Evolutionary conservation across 2,329 filamentous ascomycete genomes (phyloP), one percentile per base, ranked within the genome.

Genomic region (Thelonectria olida): DNA sequence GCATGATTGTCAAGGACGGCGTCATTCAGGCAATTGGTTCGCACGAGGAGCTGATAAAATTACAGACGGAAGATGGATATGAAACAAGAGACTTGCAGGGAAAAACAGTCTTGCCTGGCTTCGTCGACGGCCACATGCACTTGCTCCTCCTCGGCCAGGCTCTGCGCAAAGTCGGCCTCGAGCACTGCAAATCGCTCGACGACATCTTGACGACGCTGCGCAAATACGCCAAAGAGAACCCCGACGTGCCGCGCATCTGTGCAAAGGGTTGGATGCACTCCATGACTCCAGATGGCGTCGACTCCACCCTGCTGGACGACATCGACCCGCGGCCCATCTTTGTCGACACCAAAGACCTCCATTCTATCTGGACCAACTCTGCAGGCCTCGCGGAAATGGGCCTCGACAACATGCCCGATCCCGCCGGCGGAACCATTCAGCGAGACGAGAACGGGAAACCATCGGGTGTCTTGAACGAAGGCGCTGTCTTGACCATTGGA

Each of bases 111-210:
- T 75, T 87, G 2, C 85, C 85, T 0, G 81, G 84, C 13, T 87
- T 88, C 73, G 81, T 87, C 38, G 85, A 88, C 60, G 84, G 83
- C 6, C 85, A 88, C 62, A 80, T 86, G 73, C 85, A 88, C 67
- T 77, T 88, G 9, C 76, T 87, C 0, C 75, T 84, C 9, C 76
- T 86, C 1, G 85, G 85, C 1, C 83, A 86, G 62, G 81, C 83
- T 0, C 76, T 87, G 17, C 79, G 76, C 25, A 86, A 86, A 68
- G 76, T 85, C 19, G 75, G 77, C 20, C 73, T 88, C 2, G 80
- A 82, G 19, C 73, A 76, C 15, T 86, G 84, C 70, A 79, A 78
- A 62, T 78, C 74, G 47, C 69, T 86, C 1, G 77, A 77, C 1
- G 84, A 87, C 23, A 86, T 88, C 34, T 76, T 82, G 10, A 63